Conservation (phyloP, 345 rosid species). For the Lumnitzera littorea region DNA sequence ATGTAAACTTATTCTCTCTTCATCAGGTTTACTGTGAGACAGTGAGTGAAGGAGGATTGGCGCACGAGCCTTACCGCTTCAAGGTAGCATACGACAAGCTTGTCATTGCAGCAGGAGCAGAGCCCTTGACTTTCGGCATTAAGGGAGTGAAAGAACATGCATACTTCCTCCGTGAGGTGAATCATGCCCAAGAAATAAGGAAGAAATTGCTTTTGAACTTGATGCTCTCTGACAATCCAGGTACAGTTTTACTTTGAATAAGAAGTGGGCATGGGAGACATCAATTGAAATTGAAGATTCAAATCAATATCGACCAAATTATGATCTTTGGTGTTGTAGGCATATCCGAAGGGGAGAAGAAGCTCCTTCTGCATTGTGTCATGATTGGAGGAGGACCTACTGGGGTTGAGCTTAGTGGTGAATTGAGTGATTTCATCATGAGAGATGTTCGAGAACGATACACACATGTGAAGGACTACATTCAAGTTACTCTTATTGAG, state of each 20-base stretch:
- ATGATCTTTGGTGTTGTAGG: constrained; percentile 27
- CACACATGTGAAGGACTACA: constrained; percentile 63
- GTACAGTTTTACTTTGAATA: constrained; percentile 12
- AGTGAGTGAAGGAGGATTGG: constrained; percentile 34
- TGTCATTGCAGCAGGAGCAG: constrained; percentile 82
- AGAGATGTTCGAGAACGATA: constrained; percentile 73
- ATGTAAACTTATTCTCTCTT: neutral
- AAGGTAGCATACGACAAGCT: constrained; percentile 91
- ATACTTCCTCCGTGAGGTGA: constrained; percentile 82
- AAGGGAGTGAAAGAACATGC: constrained; percentile 89
- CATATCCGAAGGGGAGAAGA: constrained; percentile 67
- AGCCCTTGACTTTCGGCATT: constrained; percentile 85
- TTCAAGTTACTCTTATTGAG: constrained; percentile 89
- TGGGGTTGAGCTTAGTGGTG: constrained; percentile 95
- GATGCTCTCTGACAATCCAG: constrained; percentile 92
- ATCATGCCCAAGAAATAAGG: constrained; percentile 89
- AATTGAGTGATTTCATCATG: constrained; percentile 90
- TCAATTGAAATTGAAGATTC: too few relatives aligned
- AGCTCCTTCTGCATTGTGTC: constrained; percentile 73
- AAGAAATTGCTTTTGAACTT: constrained; percentile 88
- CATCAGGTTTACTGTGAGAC: constrained; percentile 79
- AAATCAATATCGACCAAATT: neutral
- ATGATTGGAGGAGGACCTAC: constrained; percentile 98
- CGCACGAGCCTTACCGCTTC: constrained; percentile 60
- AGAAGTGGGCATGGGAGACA: too few relatives aligned